Conservation (phyloP, 2,329 filamentous ascomycete species). For the Alternaria incomplexa region DNA sequence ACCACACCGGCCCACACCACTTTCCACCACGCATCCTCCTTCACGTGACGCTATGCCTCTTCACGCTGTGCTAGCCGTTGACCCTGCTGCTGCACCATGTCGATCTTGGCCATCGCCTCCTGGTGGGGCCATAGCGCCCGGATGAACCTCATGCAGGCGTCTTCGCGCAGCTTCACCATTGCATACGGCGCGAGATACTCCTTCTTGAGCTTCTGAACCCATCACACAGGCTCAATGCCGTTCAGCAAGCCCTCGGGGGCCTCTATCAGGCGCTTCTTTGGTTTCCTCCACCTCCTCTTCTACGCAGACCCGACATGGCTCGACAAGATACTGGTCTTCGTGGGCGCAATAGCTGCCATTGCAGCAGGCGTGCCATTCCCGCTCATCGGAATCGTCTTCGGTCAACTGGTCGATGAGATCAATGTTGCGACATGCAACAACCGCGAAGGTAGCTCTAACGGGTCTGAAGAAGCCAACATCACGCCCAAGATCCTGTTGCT, state of each 20-base stretch:
- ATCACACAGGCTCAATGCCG: conserved; percentile 29
- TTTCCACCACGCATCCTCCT: conserved; percentile 16
- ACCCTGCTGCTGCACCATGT: conserved; percentile 24
- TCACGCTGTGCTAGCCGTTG: conserved; percentile 14
- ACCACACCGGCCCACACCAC: conserved; percentile 10
- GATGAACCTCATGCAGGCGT: conserved; percentile 19
- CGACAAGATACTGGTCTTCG: conserved; percentile 41
- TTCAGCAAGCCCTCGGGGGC: conserved; percentile 34
- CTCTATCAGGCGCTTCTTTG: conserved; percentile 38
- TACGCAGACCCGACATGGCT: conserved; percentile 48
- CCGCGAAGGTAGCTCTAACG: conserved; percentile 19
- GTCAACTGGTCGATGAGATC: conserved; percentile 67
- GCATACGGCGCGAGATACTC: conserved; percentile 19
- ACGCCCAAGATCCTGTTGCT: conserved; percentile 66
- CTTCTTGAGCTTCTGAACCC: conserved; percentile 14
- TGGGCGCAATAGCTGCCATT: conserved; percentile 56
- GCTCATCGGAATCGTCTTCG: conserved; percentile 68
- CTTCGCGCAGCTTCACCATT: conserved; percentile 28
- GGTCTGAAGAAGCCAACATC: conserved; percentile 53
- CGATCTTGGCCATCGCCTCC: conserved; percentile 30
- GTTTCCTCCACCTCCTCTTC: conserved; percentile 43
- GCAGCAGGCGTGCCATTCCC: conserved; percentile 69
- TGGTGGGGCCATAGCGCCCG: conserved; percentile 27
- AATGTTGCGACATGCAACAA: conserved; percentile 62
- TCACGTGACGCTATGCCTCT: conserved; percentile 24